Conservation (phyloP, 768 basidiomycete genomes). For the Agrocybe praecox region DNA sequence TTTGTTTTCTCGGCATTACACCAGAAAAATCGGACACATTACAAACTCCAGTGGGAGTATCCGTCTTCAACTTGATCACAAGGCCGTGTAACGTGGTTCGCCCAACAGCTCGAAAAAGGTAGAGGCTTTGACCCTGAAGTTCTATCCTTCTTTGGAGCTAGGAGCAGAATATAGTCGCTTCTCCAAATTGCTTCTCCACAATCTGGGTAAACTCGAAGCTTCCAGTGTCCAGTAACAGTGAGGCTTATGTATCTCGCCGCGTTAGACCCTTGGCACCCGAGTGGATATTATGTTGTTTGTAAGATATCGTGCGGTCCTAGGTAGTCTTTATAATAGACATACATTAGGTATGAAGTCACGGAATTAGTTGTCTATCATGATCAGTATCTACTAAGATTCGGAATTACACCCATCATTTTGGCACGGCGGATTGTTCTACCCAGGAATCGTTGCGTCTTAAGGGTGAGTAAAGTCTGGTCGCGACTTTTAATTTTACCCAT, state of each 20-base stretch:
- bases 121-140: background rate
- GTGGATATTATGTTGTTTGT: background rate
- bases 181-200: background rate
- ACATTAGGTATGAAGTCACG: background rate
- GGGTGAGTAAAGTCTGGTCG: slow-evolving; percentile 69
- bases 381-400: slow-evolving; percentile 43
- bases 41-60: slow-evolving; percentile 9
- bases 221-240: background rate
- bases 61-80: slow-evolving; percentile 26
- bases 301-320: too few species aligned
- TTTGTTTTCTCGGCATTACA: background rate
- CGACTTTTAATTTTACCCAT: slow-evolving; percentile 85
- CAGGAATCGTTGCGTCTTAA: slow-evolving; percentile 75
- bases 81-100: slow-evolving; percentile 32
- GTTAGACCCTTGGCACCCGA: slow-evolving; percentile 12
- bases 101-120: background rate
- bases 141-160: slow-evolving; percentile 11
- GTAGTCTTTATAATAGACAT: too few species aligned
- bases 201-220: background rate
- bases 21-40: slow-evolving; percentile 15
- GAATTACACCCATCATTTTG: slow-evolving; percentile 89
- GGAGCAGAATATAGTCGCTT: slow-evolving; percentile 8
- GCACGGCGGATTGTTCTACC: slow-evolving; percentile 88
- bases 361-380: background rate
- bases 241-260: background rate